These are phyloP conservation scores for Chlamydomonas urium DNA, from an alignment of 139 green algal species.

Conservation along the genomic window DNA sequence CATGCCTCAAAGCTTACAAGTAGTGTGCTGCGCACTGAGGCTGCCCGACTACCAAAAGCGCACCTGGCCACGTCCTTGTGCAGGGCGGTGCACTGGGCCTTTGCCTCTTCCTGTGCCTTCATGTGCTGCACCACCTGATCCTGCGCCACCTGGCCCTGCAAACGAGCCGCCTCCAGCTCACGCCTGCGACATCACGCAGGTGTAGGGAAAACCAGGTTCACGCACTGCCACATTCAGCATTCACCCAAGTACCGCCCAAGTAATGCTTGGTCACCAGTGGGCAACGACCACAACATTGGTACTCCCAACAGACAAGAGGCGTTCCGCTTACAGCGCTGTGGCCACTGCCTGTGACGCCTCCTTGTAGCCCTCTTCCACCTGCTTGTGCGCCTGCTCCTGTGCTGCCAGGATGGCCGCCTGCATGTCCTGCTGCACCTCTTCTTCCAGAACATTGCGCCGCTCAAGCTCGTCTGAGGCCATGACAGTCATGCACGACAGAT, in stretches of 20 bases:
- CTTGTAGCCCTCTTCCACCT: constrained; percentile 43
- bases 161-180: constrained; percentile 24
- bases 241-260: no score
- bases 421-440: constrained; percentile 33
- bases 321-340: constrained; percentile 37
- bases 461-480: constrained; percentile 66
- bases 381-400: constrained; percentile 38
- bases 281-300: no score
- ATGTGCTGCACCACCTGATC: constrained; percentile 1
- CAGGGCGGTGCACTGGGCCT: constrained; percentile 15
- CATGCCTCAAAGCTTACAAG: no score
- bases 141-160: constrained; percentile 20
- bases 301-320: no score
- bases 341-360: constrained; percentile 52
- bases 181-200: constrained; percentile 3
- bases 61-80: constrained; percentile 36
- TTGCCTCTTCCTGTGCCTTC: constrained; percentile 27
- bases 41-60: no score
- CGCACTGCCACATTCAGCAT: no score
- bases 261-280: no score
- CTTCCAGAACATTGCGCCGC: constrained; percentile 29
- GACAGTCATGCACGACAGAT: no score
- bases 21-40: no score
- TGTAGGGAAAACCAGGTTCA: no score
- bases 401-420: constrained; percentile 25